Percentiles rank a stretch among this genome's conserved stretches.
phyloP scores from a whole-genome alignment of 768 basidiomycete genomes.

The Agaricus sinodeliciosus region DNA sequence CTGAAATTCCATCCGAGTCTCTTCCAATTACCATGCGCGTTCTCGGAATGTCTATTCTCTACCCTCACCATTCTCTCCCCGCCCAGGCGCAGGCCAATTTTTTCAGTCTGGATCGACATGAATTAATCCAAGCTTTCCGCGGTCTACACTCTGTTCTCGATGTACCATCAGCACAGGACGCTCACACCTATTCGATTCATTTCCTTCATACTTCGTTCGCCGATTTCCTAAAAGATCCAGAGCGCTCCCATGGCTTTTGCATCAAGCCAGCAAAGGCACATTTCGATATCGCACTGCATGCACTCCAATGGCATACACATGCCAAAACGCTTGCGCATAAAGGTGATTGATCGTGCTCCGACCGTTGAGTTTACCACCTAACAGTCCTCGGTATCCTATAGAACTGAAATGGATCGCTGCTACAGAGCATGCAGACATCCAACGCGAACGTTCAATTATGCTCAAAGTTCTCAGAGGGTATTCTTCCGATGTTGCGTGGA shows the following conservation, averaged over 20 bases:
- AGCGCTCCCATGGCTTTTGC: background rate
- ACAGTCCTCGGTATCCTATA: background rate
- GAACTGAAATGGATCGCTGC: background rate
- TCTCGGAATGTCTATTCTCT: background rate
- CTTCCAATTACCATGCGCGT: slow-evolving; percentile 5
- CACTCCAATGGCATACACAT: background rate
- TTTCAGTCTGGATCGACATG: background rate
- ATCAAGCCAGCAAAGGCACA: background rate
- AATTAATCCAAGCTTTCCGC: background rate
- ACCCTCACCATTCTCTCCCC: background rate
- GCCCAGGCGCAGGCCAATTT: background rate
- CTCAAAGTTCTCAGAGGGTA: background rate
- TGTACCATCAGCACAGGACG: background rate
- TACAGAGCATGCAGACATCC: background rate
- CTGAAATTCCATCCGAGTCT: background rate
- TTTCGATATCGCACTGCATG: background rate
- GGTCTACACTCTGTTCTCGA: background rate
- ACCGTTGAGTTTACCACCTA: no score
- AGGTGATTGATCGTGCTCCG: background rate
- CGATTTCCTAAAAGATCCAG: background rate
- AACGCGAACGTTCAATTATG: background rate
- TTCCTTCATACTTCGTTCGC: slow-evolving; percentile 1
- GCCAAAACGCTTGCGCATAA: background rate
- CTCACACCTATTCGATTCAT: background rate
- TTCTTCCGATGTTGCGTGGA: background rate